Base-by-base conservation (phyloP, 768 basidiomycete genomes). In the Tulasnella sp. region DNA sequence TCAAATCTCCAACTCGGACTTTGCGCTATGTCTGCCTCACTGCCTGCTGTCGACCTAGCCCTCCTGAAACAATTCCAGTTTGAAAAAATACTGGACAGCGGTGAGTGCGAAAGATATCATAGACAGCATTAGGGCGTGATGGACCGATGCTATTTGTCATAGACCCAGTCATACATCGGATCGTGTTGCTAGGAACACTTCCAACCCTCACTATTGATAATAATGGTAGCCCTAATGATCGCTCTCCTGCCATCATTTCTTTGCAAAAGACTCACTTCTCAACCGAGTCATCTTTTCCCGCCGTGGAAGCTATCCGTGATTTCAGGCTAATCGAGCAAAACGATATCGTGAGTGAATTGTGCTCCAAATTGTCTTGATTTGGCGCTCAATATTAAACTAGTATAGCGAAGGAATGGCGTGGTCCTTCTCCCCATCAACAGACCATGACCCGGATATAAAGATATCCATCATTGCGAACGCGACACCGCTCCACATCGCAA, bases 391-490 rank as follows among this genome's bases (percentile, higher is more conserved):
- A 15, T 71, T 35, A 5, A 55, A 42, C 13, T 81, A 96, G 94
- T 97, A 97, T 84, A 87, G 90, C 18, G 96, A 93, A 91, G 83
- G 91, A 44, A 89, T 92, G 78, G 94, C 88, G 2, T 95, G 92
- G 91, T 23, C 20, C 82, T 93, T n/a, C 80, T 81, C 0, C 79
- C 82, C n/a, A 80, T 82, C 20, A 51, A 77, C 80, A 86, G 84
- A 57, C 81, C 82, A 2, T n/a, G 70, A 26, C 88, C 90, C 1
- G 96, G 98, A 81, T 85, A 95, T 51, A 78, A 94, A 94, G 85
- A 88, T 99, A 80, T 93, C 90, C 79, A 86, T 95, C 23, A 91
- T 98, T 74, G 92, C 88, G 80, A 97, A 97, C 20, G 95, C 95
- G 1, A 98, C 95, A 0, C 93, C 95, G 10, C 89, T 91, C 4